Base-by-base conservation (phyloP, 1,284 basidiomycete genomes). In the Trametes pubescens region DNA sequence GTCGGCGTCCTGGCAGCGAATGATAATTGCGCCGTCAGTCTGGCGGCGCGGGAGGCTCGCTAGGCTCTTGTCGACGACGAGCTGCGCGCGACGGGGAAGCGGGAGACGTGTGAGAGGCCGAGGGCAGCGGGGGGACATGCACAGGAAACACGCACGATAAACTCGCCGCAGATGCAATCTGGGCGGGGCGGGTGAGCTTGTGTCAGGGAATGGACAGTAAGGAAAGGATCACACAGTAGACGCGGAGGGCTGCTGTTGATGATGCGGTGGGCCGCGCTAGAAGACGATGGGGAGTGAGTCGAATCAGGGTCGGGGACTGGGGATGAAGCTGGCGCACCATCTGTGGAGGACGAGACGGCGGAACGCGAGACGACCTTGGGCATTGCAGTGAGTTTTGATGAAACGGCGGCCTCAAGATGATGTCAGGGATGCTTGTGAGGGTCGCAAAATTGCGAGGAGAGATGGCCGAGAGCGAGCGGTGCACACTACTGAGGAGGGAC, bases 131-230 rank as follows among this genome's bases (percentile, higher is more conserved):
- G 56, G 26, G 48, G 14, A 29, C 4, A 48, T n/a, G 14, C 38
- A 51, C 37, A 49, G 32, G 52, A 48, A 22, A 61, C 18, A 84
- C 90, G 71, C 74, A 92, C 92, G 72, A 92, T 87, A 71, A 93
- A 93, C 77, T 93, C 91, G 72, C 91, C 92, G 76, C 92, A 93
- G 62, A 94, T 88, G 73, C 92, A 94, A 75, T 94, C 91, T 93
- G 72, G 56, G 54, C 65, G 61, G 57, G 57, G 13, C 18, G 29
- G 56, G 47, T 24, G 51, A 37, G 52, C 22, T 21, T 6, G 37
- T 53, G 51, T 40, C 40, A 51, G 49, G 18, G 29, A n/a, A 6
- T n/a, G 29, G 6, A 32, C 37, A 68, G 13, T 10, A 4, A 60
- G 43, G 55, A 55, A 62, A 64, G 68, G 52, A 62, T 79, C 86